A percentile compares a stretch with the other conserved stretches of the same genome.
These are phyloP conservation scores for Colletotrichum truncatum DNA, from an alignment of 2,329 filamentous ascomycete genomes.

Conservation along the genomic window DNA sequence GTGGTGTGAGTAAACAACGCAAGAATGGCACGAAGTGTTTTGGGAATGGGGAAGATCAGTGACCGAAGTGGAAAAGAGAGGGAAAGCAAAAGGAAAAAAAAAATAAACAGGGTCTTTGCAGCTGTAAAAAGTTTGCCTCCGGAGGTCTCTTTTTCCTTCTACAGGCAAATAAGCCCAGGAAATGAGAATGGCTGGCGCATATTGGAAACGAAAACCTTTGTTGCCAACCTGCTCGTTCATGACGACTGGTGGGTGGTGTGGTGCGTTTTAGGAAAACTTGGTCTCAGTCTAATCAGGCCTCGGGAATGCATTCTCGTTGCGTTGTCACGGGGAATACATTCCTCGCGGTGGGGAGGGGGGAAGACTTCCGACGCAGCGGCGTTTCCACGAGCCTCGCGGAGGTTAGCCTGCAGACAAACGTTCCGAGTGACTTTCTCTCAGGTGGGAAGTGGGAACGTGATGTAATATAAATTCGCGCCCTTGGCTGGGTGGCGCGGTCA, in stretches of 20 bases:
- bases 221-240: too few relatives aligned
- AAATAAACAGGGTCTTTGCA: too few relatives aligned
- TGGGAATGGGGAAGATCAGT: neutral
- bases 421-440: too few relatives aligned
- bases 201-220: too few relatives aligned
- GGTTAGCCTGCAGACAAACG: too few relatives aligned
- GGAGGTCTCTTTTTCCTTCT: too few relatives aligned
- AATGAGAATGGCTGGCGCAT: too few relatives aligned
- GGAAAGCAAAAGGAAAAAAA: neutral
- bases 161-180: too few relatives aligned
- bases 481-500: conserved; percentile 8
- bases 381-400: too few relatives aligned
- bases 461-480: conserved; percentile 18
- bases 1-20: neutral
- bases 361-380: too few relatives aligned
- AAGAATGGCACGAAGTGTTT: conserved; percentile 3
- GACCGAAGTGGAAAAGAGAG: neutral
- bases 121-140: too few relatives aligned
- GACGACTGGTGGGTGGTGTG: neutral
- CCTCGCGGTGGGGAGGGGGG: neutral
- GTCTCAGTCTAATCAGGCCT: conserved; percentile 27
- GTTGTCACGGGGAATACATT: conserved; percentile 21
- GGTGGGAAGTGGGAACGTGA: conserved; percentile 28
- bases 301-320: conserved; percentile 20
- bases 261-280: too few relatives aligned